Evolutionary conservation across 1,139 yeast species (phyloP), one percentile per base, ranked within the genome.

Genomic region (Hyphopichia buzzinii): DNA sequence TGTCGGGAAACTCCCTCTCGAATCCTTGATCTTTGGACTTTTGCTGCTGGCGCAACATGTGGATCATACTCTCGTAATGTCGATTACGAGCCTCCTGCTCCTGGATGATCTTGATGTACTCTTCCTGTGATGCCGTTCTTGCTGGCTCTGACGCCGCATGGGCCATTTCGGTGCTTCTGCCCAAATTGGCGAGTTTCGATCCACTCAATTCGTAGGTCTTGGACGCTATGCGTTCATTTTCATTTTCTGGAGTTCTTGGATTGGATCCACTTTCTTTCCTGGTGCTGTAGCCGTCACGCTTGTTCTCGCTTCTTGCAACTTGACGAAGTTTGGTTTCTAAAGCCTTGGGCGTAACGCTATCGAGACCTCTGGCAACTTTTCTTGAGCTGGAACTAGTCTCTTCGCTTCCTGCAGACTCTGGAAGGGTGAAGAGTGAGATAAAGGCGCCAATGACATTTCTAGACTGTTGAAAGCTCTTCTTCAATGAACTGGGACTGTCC

Each of bases 401-500:
- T 3, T 7, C 13, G 30, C 21, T 4, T n/a, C 14, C 15, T 19
- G 15, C 30, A 4, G 24, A 14, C 10, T 30, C 21, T 4, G 31
- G 31, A 8, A 27, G n/a, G 8, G 23, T n/a, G 8, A 31, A 15
- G 17, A 31, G n/a, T 5, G 33, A 23, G 29, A 17, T 4, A 8
- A 30, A 21, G n/a, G 12, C 12, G 19, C 17, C 15, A 5, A 30
- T n/a, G 26, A 23, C 22, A 10, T 21, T 22, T 14, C 17, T 21
- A 4, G 26, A 25, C 8, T 31, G 13, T 13, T 27, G 28, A 11
- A 34, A 23, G 34, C 16, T 17, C 14, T 29, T 34, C 35, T 24
- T 17, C n/a, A 46, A 25, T 12, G 34, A 39, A 7, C 22, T 29
- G 5, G 38, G 35, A 11, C 37, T 27, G 26, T 46, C 49, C 27